Percentiles rank a stretch among this genome's conserved stretches.
phyloP scores from a whole-genome alignment of 192 early-diverging fungal genomes.

The Phycomyces nitens region DNA sequence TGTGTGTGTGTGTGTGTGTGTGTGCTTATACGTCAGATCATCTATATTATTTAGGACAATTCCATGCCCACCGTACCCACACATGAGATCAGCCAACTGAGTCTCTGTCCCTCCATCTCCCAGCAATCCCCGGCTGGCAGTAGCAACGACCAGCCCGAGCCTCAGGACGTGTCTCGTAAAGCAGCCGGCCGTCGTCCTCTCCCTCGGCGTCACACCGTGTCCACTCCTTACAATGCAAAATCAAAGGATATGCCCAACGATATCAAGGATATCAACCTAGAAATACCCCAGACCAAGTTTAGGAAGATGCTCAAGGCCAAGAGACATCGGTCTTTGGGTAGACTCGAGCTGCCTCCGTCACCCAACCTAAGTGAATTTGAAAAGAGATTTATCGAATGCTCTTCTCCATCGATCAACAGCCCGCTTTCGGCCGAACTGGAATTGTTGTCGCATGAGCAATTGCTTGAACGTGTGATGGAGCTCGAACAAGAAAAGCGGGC shows the following conservation, averaged over 20 bases:
- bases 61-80: background rate
- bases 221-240: slow-evolving; percentile 21
- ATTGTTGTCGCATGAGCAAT: slow-evolving; percentile 20
- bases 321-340: slow-evolving; percentile 17
- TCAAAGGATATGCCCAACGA: background rate
- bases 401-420: background rate
- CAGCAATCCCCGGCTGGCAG: no score
- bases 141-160: background rate
- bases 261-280: slow-evolving; percentile 5
- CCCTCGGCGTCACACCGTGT: slow-evolving; percentile 25
- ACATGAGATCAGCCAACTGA: no score
- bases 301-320: slow-evolving; percentile 4
- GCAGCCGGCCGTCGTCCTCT: slow-evolving; percentile 3
- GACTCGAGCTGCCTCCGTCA: slow-evolving; percentile 2
- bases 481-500: slow-evolving; percentile 27
- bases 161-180: background rate
- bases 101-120: no score
- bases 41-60: background rate
- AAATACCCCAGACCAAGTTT: background rate
- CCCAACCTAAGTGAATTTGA: slow-evolving; percentile 5
- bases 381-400: background rate
- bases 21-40: no score
- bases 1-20: no score
- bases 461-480: slow-evolving; percentile 17
- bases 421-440: slow-evolving; percentile 7